Evolutionary conservation across 768 basidiomycete species (phyloP), one percentile per base, ranked within the genome.

Genomic region (Boletus vermiculosoides): DNA sequence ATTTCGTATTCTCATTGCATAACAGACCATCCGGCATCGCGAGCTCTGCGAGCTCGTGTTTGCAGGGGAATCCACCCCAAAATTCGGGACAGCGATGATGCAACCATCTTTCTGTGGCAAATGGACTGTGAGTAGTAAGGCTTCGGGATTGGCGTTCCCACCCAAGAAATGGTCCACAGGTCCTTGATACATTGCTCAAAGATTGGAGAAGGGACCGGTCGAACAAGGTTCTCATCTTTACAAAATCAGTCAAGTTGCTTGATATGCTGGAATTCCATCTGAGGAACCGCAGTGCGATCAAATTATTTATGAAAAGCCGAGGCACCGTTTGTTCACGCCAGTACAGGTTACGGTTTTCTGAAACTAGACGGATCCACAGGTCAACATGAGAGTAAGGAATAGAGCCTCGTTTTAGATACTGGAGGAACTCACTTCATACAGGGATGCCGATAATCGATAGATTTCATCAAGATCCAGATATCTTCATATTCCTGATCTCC

Each of bases 161-260:
- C 15, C 16, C n/a, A 42, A 50, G 13, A 15, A 22, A 18, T 47
- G 28, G 4, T n/a, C n/a, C 6, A 1, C 60, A 94, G 90, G 82
- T 91, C 0, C 75, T 94, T 9, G 78, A 86, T 56, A 75, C 77
- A 8, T 74, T 90, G 3, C 75, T 98, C 22, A 80, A 79, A 46
- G 80, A 86, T 45, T 86, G 87, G 82, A 80, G 81, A 64, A 82
- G 81, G 62, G 84, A 86, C 46, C 68, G 72, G 18, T 77, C 80
- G 0, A 94, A 91, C 73, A 98, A 97, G 74, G 92, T 97, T 40
- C 77, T 98, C 42, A 86, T 98, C 56, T 98, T 98, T 73, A 94
- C 94, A 3, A 94, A 94, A 69, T 90, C 92, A 1, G 91, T 95
- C 54, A 93, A 94, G 69, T 74, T 98, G 25, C 77, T 98, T 13